These are phyloP conservation scores for Nidula microcarpa DNA, from an alignment of 768 basidiomycete species.

Conservation along the genomic window DNA sequence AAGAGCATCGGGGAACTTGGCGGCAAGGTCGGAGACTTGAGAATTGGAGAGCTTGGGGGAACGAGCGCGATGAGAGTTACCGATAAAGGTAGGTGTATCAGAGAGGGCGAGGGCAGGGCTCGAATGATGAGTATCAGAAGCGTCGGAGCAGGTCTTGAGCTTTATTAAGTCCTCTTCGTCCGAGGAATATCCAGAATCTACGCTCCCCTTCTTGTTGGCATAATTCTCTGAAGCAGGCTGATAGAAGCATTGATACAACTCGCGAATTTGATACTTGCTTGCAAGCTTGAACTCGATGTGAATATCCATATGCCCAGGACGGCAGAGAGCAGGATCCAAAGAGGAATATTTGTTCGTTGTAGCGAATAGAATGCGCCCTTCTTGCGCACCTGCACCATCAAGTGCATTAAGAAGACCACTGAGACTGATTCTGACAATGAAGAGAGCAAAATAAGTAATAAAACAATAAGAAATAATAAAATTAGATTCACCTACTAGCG, in stretches of 20 bases:
- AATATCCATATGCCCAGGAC: constrained; percentile 79
- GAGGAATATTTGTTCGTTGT: constrained; percentile 72
- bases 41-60: constrained; percentile 35
- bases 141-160: constrained; percentile 8
- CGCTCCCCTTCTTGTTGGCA: constrained; percentile 6
- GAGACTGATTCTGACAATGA: constrained; percentile 46
- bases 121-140: constrained; percentile 2
- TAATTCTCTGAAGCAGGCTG: constrained; percentile 30
- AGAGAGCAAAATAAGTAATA: neutral
- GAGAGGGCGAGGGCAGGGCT: constrained; percentile 3
- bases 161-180: constrained; percentile 14
- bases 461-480: too few relatives aligned
- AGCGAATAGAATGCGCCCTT: constrained; percentile 75
- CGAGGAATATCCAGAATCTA: constrained; percentile 18
- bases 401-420: constrained; percentile 78
- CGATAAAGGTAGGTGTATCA: constrained; percentile 3
- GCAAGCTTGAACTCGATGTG: constrained; percentile 78
- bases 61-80: constrained; percentile 25
- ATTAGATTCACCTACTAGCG: too few relatives aligned
- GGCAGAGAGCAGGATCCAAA: constrained; percentile 71
- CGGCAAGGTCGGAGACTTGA: constrained; percentile 45
- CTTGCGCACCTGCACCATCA: constrained; percentile 75
- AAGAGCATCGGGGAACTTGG: constrained; percentile 50
- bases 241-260: constrained; percentile 70
- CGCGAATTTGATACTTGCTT: constrained; percentile 60